Conservation (phyloP, 306 rosid species). For the Quercus glauca region DNA sequence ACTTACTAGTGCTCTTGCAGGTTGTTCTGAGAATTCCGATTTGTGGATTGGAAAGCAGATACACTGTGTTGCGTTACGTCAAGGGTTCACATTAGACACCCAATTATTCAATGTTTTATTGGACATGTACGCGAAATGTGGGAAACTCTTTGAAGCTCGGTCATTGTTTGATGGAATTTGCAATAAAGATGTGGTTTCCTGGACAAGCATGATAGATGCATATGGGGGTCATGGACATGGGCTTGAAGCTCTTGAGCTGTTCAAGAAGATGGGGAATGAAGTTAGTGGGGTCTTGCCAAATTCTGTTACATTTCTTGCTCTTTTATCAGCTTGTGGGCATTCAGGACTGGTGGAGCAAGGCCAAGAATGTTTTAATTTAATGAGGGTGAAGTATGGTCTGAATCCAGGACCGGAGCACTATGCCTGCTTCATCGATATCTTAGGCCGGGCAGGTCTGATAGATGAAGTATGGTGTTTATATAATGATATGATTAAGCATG, state of each 20-base stretch:
- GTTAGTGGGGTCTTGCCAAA: conserved; percentile 48
- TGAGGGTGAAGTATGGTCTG: conserved; percentile 42
- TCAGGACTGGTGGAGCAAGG: conserved; percentile 64
- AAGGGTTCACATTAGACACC: conserved; percentile 40
- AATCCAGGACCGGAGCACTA: conserved; percentile 55
- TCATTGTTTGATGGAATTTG: conserved; percentile 34
- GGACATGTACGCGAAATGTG: conserved; percentile 67
- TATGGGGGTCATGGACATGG: conserved; percentile 55
- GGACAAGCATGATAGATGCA: conserved; percentile 61
- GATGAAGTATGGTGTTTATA: conserved; percentile 49
- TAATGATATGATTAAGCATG: conserved; percentile 31
- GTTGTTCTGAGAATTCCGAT: conserved; percentile 60
- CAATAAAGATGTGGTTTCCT: conserved; percentile 50
- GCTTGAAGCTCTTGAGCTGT: conserved; percentile 37
- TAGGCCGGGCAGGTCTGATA: conserved; percentile 56
- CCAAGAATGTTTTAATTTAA: conserved; percentile 34
- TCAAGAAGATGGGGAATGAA: conserved; percentile 34
- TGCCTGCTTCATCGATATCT: conserved; percentile 54
- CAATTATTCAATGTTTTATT: conserved; percentile 50
- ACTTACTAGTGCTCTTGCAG: conserved; percentile 51
- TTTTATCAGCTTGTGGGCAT: conserved; percentile 37
- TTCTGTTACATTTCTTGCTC: conserved; percentile 51
- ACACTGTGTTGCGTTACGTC: conserved; percentile 55
- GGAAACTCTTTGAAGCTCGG: conserved; percentile 36
- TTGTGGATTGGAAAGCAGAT: conserved; percentile 56